These are phyloP conservation scores for Mycothermus thermophilus DNA, from an alignment of 495 filamentous ascomycete species.

Conservation along the genomic window DNA sequence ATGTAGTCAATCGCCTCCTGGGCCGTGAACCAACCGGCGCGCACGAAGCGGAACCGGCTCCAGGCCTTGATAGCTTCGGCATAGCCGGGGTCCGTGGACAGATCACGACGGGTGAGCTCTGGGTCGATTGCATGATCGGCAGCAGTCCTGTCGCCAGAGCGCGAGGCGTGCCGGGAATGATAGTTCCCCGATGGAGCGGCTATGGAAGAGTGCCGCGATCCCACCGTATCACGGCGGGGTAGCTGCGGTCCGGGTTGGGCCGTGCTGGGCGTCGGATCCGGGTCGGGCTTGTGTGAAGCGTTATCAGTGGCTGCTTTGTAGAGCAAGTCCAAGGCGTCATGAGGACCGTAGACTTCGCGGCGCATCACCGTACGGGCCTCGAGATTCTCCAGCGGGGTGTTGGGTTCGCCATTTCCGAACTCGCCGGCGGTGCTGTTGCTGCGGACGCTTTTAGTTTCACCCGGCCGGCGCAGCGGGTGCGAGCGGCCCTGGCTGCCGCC, in stretches of 20 bases:
- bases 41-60: constrained; percentile 82
- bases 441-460: constrained; percentile 17
- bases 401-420: constrained; percentile 27
- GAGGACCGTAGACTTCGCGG: constrained; percentile 49
- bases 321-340: constrained; percentile 56
- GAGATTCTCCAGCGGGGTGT: constrained; percentile 40
- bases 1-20: constrained; percentile 86
- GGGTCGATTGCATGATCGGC: constrained; percentile 24
- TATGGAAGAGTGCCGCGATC: too few species aligned
- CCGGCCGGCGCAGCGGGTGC: constrained; percentile 43
- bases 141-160: constrained; percentile 7
- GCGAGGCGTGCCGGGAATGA: constrained; percentile 11
- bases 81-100: constrained; percentile 33
- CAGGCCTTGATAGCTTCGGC: constrained; percentile 67
- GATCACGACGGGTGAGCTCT: constrained; percentile 21
- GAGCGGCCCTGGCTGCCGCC: constrained; percentile 44
- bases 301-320: constrained; percentile 55
- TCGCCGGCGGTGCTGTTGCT: constrained; percentile 24
- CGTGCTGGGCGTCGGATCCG: constrained; percentile 4
- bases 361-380: constrained; percentile 50
- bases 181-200: constrained; percentile 7
- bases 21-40: constrained; percentile 91
- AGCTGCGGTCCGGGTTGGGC: constrained; percentile 9
- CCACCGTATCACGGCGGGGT: constrained; percentile 8
- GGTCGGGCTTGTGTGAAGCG: constrained; percentile 15